These are phyloP conservation scores for Veloporphyrellus conicus DNA, from an alignment of 1,284 basidiomycete genomes.

Conservation along the genomic window DNA sequence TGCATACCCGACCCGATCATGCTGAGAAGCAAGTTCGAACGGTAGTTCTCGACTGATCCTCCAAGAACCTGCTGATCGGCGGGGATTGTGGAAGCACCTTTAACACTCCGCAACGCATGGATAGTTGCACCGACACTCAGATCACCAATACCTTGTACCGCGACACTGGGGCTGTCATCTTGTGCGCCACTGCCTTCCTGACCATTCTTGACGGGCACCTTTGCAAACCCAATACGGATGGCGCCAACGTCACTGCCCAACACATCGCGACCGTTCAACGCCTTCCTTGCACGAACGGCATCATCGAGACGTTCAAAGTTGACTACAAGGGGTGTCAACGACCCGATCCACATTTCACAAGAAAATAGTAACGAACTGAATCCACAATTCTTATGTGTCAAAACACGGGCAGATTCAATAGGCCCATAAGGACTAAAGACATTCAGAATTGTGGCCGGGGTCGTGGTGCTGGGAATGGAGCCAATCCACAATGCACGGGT, in stretches of 20 bases:
- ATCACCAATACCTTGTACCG: slow-evolving; percentile 75
- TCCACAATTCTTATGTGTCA: slow-evolving; percentile 96
- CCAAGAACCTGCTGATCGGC: slow-evolving; percentile 89
- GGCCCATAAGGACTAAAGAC: slow-evolving; percentile 96
- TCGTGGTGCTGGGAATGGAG: slow-evolving; percentile 89
- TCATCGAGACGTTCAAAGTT: slow-evolving; percentile 98
- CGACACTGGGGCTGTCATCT: slow-evolving; percentile 59
- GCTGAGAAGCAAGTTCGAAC: slow-evolving; percentile 85
- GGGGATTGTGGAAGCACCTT: slow-evolving; percentile 82
- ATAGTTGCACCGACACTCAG: slow-evolving; percentile 80
- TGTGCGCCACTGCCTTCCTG: slow-evolving; percentile 59
- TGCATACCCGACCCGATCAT: slow-evolving; percentile 86
- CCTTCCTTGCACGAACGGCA: slow-evolving; percentile 90
- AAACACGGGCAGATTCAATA: slow-evolving; percentile 91
- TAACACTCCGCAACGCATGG: slow-evolving; percentile 77
- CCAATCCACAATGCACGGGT: slow-evolving; percentile 95
- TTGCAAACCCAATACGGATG: slow-evolving; percentile 94
- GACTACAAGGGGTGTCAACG: slow-evolving; percentile 44
- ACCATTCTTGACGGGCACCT: slow-evolving; percentile 85
- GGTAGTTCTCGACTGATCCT: slow-evolving; percentile 89
- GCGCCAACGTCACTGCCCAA: slow-evolving; percentile 93
- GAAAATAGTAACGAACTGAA: slow-evolving; percentile 60
- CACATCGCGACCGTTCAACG: slow-evolving; percentile 91
- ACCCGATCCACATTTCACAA: background rate
- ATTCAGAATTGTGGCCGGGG: slow-evolving; percentile 86